phyloP scores from a whole-genome alignment of 345 rosid genomes.

The Eucalyptus grandis region DNA sequence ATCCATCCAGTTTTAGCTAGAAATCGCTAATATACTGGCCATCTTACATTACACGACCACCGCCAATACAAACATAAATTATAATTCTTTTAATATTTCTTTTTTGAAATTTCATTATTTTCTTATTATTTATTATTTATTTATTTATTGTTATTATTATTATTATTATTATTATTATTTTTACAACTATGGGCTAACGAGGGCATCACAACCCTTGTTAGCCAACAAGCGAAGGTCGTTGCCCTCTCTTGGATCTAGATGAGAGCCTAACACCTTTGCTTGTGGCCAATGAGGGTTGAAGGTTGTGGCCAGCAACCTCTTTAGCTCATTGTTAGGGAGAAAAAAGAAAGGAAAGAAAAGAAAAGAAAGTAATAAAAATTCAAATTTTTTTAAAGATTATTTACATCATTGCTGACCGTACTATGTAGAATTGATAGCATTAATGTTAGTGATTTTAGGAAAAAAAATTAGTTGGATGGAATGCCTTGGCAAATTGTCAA shows the following conservation, averaged over 20 bases:
- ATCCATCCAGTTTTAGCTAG: too few species aligned
- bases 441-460: neutral
- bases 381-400: too few species aligned
- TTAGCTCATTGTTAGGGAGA: neutral
- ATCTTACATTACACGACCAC: fast-evolving
- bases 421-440: too few species aligned
- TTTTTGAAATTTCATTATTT: too few species aligned
- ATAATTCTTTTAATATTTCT: too few species aligned
- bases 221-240: neutral
- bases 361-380: too few species aligned
- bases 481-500: too few species aligned
- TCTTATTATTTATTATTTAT: too few species aligned
- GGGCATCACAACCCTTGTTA: neutral
- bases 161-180: too few species aligned
- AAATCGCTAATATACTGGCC: fast-evolving
- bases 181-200: neutral
- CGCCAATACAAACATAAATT: fast-evolving
- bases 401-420: fast-evolving
- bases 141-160: too few species aligned
- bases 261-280: neutral
- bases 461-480: neutral
- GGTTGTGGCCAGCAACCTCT: neutral
- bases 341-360: too few species aligned
- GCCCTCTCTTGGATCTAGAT: neutral
- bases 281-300: neutral